Evolutionary conservation across 805 yeast species (phyloP), one percentile per base, ranked within the genome.

Genomic region (Pichia heedii): DNA sequence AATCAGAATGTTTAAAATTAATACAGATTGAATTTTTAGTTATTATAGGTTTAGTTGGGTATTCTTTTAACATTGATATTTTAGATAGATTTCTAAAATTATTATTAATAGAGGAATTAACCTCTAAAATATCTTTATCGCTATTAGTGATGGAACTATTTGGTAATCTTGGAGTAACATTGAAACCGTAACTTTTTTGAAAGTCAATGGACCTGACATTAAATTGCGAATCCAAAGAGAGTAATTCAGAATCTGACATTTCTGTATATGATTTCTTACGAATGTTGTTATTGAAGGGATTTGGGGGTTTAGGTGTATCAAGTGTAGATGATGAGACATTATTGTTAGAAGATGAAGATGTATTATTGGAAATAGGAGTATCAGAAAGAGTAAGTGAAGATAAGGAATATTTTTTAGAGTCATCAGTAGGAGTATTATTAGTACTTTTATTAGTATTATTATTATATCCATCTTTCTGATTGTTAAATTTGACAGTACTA

Each of bases 191-290:
- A 37, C 37, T 38, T 37, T 52, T 51, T 41, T 67, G 68, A 42
- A 73, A 55, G 48, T 72, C 65, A 22, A 66, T 55, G 2, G 62
- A 56, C 46, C 63, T 60, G 20, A 69, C 61, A 43, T 66, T 62
- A 54, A 65, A 76, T 50, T 76, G 80, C 2, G 74, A 70, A 55
- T 76, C 81, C 47, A 76, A 59, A 12, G 73, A 76, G 58, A 74
- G 55, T 45, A 76, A 61, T 55, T 76, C 80, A 44, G 72, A 76
- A 54, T 71, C 67, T 15, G 78, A 65, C 77, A 76, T 70, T 15
- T 66, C 75, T 29, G 70, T 65, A 50, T 71, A 69, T 37, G 74
- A 68, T 50, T 74, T 71, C 43, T 74, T 58, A 22, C 73, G 47
- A 18, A 33, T 26, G 43, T 42, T 42, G 43, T 44, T 44, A 29